Evolutionary conservation across 2,329 filamentous ascomycete species (phyloP), one percentile per base, ranked within the genome.

Genomic region (Moelleriella libera): DNA sequence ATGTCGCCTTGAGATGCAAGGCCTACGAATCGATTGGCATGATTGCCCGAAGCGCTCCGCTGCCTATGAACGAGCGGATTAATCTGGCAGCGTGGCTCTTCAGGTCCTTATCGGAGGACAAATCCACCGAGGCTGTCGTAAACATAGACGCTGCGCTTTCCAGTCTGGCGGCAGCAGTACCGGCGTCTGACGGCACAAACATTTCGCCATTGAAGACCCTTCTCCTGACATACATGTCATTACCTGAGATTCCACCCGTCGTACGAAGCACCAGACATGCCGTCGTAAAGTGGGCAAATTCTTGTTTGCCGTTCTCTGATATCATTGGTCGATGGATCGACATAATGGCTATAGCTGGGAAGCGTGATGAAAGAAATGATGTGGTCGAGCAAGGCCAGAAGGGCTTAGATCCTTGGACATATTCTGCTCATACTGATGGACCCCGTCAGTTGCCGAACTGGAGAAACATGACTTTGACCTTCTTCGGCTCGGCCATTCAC

Each of bases 1-100:
- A 82, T 47, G 68, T 82, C 47, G 74, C 76, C 4, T 70, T 95
- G 42, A 80, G 90, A 41, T 82, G 82, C 5, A 82, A 85, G 58
- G 88, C 85, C 1, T 97, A 96, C 62, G 90, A 97, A 61, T 88
- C 86, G 0, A 87, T 97, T 40, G 92, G 90, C 1, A 75, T 92
- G 11, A 65, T 97, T 29, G 81, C 85, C 47, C 79, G 81, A 53
- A 78, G 76, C 4, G 76, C 82, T 4, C 65, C 73, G 3, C 74
- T 78, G 54, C 67, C 80, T 4, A 57, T 78, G 10, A 65, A 65
- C 40, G 69, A 74, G 71, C 57, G 78, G 70, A 48, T 75, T 32
- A 52, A 68, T 78, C 45, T 78, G 78, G 54, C 77, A 1, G 49
- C 75, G 45, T 97, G 88, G 84, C 72, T 97, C 0, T 94, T 97